phyloP scores from a whole-genome alignment of 768 basidiomycete genomes.

The Boletus subparvulus region DNA sequence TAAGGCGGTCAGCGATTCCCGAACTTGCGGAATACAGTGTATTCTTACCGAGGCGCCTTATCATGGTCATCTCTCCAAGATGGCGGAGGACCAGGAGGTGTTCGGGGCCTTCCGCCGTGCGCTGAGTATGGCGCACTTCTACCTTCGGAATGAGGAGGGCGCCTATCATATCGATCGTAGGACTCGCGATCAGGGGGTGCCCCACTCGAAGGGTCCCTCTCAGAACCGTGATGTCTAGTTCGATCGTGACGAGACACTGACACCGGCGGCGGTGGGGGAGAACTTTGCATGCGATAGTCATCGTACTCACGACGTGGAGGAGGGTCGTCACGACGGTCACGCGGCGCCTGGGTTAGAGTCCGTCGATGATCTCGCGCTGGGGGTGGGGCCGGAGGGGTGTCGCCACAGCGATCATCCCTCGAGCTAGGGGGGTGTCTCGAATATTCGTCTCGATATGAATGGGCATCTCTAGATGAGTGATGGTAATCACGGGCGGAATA shows the following conservation, averaged over 20 bases:
- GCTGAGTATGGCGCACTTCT: conserved; percentile 43
- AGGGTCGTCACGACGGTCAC: conserved; percentile 67
- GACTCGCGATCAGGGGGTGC: conserved; percentile 41
- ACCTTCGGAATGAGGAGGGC: conserved; percentile 43
- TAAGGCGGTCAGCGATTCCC: not conserved
- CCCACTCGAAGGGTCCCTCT: conserved; percentile 48
- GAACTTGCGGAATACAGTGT: not conserved
- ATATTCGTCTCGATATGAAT: conserved; percentile 57
- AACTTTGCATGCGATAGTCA: conserved; percentile 61
- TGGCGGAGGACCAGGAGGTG: conserved; percentile 55
- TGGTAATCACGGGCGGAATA: conserved; percentile 53
- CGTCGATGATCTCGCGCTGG: conserved; percentile 58
- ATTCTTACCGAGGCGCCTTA: conserved; percentile 54
- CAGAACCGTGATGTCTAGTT: conserved; percentile 32
- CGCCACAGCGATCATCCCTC: conserved; percentile 60
- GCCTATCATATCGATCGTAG: conserved; percentile 64
- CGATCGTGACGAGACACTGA: conserved; percentile 55
- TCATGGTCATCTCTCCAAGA: conserved; percentile 65
- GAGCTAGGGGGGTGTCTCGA: conserved; percentile 40
- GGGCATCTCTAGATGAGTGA: conserved; percentile 37
- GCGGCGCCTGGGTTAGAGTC: conserved; percentile 58
- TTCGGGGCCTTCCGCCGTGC: conserved; percentile 48
- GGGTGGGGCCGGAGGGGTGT: conserved; percentile 39
- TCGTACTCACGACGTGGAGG: conserved; percentile 62
- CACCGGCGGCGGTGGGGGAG: conserved; percentile 40